Evolutionary conservation across 257 asterid species (phyloP).

Genomic region (Catharanthus roseus): DNA sequence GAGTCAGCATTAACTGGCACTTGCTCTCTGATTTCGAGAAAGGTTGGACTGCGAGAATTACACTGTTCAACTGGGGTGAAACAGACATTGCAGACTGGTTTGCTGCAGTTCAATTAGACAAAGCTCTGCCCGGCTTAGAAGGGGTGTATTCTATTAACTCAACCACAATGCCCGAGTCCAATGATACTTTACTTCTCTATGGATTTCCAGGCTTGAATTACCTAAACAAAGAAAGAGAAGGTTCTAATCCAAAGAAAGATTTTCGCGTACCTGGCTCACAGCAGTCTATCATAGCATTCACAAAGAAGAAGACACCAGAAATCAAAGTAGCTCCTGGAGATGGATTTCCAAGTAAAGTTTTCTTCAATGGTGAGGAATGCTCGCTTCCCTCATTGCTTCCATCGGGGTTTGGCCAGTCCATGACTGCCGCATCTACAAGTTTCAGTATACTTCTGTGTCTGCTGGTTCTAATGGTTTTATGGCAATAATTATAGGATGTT

Average conservation of each 20-base stretch:
- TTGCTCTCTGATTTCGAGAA: conserved; percentile 37
- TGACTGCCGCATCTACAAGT: conserved; percentile 15
- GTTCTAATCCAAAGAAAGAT: conserved; percentile 53
- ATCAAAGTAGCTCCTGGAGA: conserved; percentile 43
- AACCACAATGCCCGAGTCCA: conserved; percentile 24
- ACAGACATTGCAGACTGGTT: conserved; percentile 46
- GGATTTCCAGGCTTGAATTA: conserved; percentile 45
- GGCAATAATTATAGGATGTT: neutral
- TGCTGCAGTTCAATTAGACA: conserved; percentile 45
- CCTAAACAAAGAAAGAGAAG: conserved; percentile 37
- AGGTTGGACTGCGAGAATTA: conserved; percentile 68
- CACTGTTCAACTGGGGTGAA: conserved; percentile 66
- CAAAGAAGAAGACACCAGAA: conserved; percentile 48
- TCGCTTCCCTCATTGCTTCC: conserved; percentile 60
- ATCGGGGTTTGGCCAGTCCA: conserved; percentile 18
- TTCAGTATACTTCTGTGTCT: conserved; percentile 26
- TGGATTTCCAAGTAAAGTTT: conserved; percentile 68
- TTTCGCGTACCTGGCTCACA: conserved; percentile 55
- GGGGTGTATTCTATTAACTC: conserved; percentile 53
- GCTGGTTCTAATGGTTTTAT: conserved; percentile 19
- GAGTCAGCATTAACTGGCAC: conserved; percentile 73
- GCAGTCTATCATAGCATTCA: conserved; percentile 52
- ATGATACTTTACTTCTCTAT: conserved; percentile 42
- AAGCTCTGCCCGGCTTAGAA: conserved; percentile 51
- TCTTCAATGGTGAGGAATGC: conserved; percentile 76